Base-by-base conservation (phyloP, 2,329 filamentous ascomycete species). In the Dryadomyces quercus-mongolicae region DNA sequence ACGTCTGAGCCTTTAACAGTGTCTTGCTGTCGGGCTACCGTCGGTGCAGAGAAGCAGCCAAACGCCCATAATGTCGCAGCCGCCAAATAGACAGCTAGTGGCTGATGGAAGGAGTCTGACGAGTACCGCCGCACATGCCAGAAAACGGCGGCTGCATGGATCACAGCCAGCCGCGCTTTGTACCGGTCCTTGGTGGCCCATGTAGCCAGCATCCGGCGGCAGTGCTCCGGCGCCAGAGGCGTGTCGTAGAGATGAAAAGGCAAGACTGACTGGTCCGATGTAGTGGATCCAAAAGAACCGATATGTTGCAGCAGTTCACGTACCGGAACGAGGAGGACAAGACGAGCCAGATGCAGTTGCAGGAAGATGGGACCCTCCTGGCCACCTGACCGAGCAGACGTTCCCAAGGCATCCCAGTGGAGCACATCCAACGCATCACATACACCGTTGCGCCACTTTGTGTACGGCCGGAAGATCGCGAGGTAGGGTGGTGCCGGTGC, bases 91-190 rank as follows among this genome's bases (percentile, higher is more conserved):
- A 71, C 66, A 0, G 71, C 68, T 1, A 67, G 62, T 0, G 74
- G 71, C 57, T 77, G 74, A 55, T 74, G 69, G 53, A 77, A 76
- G 13, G 68, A 70, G 57, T 71, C 70, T 2, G 68, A 67, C 2
- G 71, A 72, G 59, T 74, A 78, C 16, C 73, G 67, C 18, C 75
- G 70, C 0, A 78, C 65, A 56, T 79, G 74, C 72, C 75, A 78
- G 56, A 77, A 73, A 0, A 74, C 62, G 3, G 70, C 70, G 3
- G 75, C 77, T 4, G 75, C 74, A 58, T 80, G 77, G 7, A 80
- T 70, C 40, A 76, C 69, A n/a, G 75, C 72, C 1, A 79, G 66
- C n/a, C 76, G 70, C n/a, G 76, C 75, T 65, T 80, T 80, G 61
- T 74, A 74, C 57, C 76, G 74, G 59, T 79, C 74, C 55, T 74